These are phyloP conservation scores for Apocynum venetum DNA, from an alignment of 257 asterid species.

Conservation along the genomic window DNA sequence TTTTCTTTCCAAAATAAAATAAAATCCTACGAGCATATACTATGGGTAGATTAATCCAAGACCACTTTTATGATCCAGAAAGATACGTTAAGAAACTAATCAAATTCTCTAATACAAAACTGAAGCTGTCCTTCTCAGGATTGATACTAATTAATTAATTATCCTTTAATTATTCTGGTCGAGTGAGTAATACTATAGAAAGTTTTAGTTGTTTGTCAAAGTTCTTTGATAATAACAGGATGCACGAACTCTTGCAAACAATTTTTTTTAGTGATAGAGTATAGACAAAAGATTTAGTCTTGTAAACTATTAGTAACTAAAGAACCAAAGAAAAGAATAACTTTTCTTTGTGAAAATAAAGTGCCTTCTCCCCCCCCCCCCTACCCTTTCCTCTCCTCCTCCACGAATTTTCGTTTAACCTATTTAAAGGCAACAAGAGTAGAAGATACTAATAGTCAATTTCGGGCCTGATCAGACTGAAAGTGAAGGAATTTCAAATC, in stretches of 20 bases:
- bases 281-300: too few species aligned
- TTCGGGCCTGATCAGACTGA: conserved; percentile 1
- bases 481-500: not conserved
- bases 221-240: not conserved
- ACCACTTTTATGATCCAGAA: too few species aligned
- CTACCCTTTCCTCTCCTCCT: too few species aligned
- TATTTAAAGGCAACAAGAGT: not conserved
- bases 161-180: not conserved
- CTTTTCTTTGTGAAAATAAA: too few species aligned
- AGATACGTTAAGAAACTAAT: too few species aligned
- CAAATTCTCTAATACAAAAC: not conserved
- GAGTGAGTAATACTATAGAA: not conserved
- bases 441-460: not conserved
- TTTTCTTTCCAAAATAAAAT: too few species aligned
- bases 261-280: too few species aligned
- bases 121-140: not conserved
- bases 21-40: too few species aligned
- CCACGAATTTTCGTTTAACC: not conserved
- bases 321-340: too few species aligned
- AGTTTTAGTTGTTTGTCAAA: not conserved
- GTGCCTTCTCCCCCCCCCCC: not conserved
- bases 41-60: too few species aligned
- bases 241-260: not conserved
- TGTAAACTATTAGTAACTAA: too few species aligned
- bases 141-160: not conserved